Evolutionary conservation across 2,329 filamentous ascomycete species (phyloP).

Genomic region (Teratosphaeria epicoccoides): DNA sequence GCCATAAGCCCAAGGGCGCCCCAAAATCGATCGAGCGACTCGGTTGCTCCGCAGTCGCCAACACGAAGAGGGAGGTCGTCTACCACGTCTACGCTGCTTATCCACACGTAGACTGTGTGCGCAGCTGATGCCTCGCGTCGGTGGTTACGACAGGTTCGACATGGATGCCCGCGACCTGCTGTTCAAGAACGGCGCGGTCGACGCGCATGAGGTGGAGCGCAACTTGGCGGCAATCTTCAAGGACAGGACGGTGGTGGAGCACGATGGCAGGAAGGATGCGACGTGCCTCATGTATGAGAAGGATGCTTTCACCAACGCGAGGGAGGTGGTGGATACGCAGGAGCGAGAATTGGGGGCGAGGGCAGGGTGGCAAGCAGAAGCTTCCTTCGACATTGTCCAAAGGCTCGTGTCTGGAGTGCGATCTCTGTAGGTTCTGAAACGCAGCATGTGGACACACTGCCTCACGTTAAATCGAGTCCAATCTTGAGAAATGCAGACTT

Average conservation of each 20-base stretch:
- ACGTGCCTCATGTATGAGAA: constrained; percentile 1
- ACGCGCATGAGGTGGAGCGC: constrained; percentile 3
- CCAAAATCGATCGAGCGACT: constrained; percentile 8
- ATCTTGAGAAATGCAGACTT: no score
- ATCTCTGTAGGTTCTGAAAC: no score
- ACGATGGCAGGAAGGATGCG: constrained; percentile 6
- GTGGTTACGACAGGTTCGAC: constrained; percentile 6
- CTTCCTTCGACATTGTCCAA: no score
- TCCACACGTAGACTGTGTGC: neutral
- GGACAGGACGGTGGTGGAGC: constrained; percentile 7
- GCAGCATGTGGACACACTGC: no score
- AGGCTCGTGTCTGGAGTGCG: no score
- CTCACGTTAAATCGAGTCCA: no score
- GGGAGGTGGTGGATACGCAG: constrained; percentile 10
- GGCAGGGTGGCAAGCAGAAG: no score
- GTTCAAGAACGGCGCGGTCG: constrained; percentile 8
- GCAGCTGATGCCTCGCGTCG: no score
- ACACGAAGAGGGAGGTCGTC: constrained; percentile 7
- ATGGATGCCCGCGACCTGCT: constrained; percentile 4
- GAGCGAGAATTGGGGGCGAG: no score
- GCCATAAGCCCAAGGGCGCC: no score
- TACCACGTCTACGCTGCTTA: constrained; percentile 8
- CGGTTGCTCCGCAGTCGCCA: constrained; percentile 8
- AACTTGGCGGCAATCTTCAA: constrained; percentile 6
- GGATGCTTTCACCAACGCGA: neutral